Evolutionary conservation across 2,329 filamentous ascomycete species (phyloP), one percentile per base, ranked within the genome.

Genomic region (Helotiales sp.): DNA sequence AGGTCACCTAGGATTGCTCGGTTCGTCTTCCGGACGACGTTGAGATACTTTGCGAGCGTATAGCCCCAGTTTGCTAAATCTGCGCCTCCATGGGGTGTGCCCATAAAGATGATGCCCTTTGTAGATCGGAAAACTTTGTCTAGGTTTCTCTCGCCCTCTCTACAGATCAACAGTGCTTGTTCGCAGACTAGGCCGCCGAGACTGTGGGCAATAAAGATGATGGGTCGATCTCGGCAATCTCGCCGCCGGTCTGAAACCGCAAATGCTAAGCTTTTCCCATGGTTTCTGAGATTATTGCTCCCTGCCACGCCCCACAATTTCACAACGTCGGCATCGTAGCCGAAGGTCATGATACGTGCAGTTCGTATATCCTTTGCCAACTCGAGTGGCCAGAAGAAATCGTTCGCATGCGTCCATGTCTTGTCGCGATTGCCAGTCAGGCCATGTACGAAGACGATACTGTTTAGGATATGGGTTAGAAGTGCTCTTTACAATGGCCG

Each of bases 361-460:
- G 31, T 58, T 29, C 15, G 33, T 9, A 63, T 55, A 31, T 63
- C 60, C 17, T 44, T 30, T 0, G 60, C 52, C 10, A 64, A 30
- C 27, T 17, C 24, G 1, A 50, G 7, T 15, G 58, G 60, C 60
- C 58, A 64, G 38, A 63, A 63, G 27, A 47, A 19, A 19, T 47
- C 42, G 17, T 55, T 63, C 12, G 42, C 31, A 42, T 60, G 62
- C 5, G 71, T 75, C 76, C 75, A 77, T 2, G 74, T 76, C 5
- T 51, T 69, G 2, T 72, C 68, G 6, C 74, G 71, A 57, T 75
- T 65, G 1, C 76, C 76, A 1, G 70, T 73, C 19, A 78, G 63
- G 8, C 76, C 76, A 51, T 78, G 76, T 19, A 78, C 63, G 54
- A 77, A 77, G 58, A 73, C 73, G 19, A 76, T 69, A 49, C 60